Conservation (phyloP, 2,329 filamentous ascomycete genomes). For the Cyphellophora europaea region DNA sequence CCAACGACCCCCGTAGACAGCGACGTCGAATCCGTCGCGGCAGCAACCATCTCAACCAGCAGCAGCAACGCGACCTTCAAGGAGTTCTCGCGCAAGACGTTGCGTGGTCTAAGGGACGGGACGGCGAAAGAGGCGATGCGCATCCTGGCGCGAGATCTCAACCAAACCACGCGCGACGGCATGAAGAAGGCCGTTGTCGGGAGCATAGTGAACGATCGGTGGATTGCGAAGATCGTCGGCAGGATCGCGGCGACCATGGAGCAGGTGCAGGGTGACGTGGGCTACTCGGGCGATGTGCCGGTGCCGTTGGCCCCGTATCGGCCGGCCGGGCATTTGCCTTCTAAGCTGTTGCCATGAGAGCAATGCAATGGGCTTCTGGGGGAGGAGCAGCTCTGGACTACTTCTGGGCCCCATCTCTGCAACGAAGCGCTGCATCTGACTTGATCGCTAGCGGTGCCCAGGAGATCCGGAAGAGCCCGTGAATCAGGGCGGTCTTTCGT, state of each 20-base stretch:
- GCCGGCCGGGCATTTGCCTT: background rate
- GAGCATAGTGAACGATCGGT: conserved; percentile 43
- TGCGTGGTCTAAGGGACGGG: background rate
- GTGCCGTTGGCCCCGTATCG: conserved; percentile 29
- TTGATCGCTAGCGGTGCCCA: too few species aligned
- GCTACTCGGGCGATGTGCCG: conserved; percentile 40
- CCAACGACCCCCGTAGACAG: background rate
- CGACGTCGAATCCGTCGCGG: background rate
- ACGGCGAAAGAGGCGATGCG: conserved; percentile 21
- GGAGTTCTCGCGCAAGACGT: conserved; percentile 2
- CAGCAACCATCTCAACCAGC: too few species aligned
- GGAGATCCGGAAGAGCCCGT: too few species aligned
- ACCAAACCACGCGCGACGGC: conserved; percentile 30
- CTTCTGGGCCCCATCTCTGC: too few species aligned
- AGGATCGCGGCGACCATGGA: conserved; percentile 41
- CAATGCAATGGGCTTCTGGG: too few species aligned
- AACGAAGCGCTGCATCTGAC: too few species aligned
- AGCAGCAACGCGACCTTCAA: conserved; percentile 4
- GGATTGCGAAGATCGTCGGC: conserved; percentile 46
- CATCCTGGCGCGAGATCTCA: conserved; percentile 22
- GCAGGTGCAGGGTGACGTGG: conserved; percentile 40
- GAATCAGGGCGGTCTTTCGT: too few species aligned
- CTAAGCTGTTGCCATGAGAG: background rate
- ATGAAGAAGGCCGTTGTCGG: conserved; percentile 38
- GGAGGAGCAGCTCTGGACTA: too few species aligned